Evolutionary conservation across 2,329 filamentous ascomycete genomes (phyloP), one percentile per base, ranked within the genome.

Genomic region (Simplicillium sp.): DNA sequence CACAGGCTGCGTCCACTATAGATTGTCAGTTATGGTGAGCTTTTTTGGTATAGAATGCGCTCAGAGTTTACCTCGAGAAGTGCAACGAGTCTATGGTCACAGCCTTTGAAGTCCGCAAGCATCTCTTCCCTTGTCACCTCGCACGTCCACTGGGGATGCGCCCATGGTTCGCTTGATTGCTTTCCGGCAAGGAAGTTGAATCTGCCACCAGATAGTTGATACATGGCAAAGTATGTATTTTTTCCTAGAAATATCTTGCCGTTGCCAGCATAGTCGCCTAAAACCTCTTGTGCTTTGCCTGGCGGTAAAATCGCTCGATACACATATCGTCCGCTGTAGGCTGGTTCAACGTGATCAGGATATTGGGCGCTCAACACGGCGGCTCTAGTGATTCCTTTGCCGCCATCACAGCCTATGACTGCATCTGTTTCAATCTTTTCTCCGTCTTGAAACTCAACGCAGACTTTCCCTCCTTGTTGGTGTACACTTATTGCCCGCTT

Each of bases 321-420:
- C 11, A 37, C 36, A 25, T 37, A 37, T 7, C 36, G 36, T n/a
- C 20, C 20, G 17, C 16, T n/a, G 18, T 37, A 37, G 11, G 16
- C 11, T 5, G 20, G 16, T 11, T 25, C 36, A 13, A 37, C 17
- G 15, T 36, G 15, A 8, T 13, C 11, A 17, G 34, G 34, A 28
- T 20, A 37, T 14, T n/a, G 16, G 25, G 3, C 11, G 9, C 17
- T 11, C 6, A 37, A n/a, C 13, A 37, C 36, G 3, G 36, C 36
- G 13, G 16, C 20, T 13, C 36, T 20, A 4, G 36, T 25, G 20
- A 37, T 29, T 6, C 36, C 36, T 29, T 37, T 37, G 29, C 15
- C 17, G 3, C 38, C 38, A 28, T 39, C 38, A 31, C 38, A 39
- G 4, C 38, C 38, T 18, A 39, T 39, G 6, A 39, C 38, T 11